Conservation (phyloP, 768 basidiomycete species). For the Podaxis sp. region DNA sequence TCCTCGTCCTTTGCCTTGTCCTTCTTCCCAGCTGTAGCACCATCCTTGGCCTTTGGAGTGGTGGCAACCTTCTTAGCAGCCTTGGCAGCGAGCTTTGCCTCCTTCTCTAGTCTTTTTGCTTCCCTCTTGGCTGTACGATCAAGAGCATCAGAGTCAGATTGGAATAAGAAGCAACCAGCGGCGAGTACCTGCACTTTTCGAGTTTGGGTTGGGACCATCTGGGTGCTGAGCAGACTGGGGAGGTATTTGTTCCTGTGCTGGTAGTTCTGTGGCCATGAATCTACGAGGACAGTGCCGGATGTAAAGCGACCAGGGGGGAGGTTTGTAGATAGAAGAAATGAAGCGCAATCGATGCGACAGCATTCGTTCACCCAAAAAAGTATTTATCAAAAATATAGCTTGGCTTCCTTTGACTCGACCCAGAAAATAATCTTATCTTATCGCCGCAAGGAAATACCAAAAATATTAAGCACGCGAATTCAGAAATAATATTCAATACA, state of each 20-base stretch:
- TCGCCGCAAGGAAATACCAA: not conserved
- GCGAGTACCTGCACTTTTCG: conserved; percentile 37
- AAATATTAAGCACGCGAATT: not conserved
- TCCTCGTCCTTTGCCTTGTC: conserved; percentile 48
- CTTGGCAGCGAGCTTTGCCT: conserved; percentile 73
- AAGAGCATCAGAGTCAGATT: not conserved
- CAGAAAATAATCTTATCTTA: conserved; percentile 7
- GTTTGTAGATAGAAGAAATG: not conserved
- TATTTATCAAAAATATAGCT: not conserved
- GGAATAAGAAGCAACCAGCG: not conserved
- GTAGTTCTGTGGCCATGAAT: conserved; percentile 8
- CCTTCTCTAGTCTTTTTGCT: conserved; percentile 76
- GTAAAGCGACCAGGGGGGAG: not conserved
- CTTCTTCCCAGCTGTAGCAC: conserved; percentile 65
- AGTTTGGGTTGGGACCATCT: conserved; percentile 26
- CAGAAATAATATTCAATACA: not conserved
- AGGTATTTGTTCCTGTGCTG: not conserved
- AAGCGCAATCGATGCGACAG: conserved; percentile 9
- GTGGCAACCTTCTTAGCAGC: conserved; percentile 43
- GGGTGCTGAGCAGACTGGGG: not conserved
- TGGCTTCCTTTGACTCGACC: not conserved
- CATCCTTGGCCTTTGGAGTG: conserved; percentile 52
- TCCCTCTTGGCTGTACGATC: conserved; percentile 68
- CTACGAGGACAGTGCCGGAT: not conserved
- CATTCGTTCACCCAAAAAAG: conserved; percentile 5